Evolutionary conservation across 2,329 filamentous ascomycete genomes (phyloP).

Genomic region (Zymoseptoria passerinii): DNA sequence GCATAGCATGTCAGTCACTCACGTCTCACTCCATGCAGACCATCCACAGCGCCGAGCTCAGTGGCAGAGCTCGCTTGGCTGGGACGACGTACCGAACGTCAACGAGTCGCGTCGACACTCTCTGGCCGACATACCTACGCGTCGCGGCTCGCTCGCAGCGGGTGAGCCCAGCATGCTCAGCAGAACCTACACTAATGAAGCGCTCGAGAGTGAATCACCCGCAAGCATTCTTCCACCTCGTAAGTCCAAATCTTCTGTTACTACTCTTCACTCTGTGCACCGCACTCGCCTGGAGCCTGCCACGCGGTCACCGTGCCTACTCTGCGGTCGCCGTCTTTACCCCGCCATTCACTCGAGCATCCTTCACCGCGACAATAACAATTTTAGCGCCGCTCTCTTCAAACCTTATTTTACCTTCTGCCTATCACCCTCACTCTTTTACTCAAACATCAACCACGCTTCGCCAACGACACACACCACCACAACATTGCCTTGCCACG

Average conservation of each 20-base stretch:
- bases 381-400: neutral
- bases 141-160: conserved; percentile 29
- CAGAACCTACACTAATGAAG: conserved; percentile 14
- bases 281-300: neutral
- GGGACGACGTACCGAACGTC: conserved; percentile 52
- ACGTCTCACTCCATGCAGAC: conserved; percentile 15
- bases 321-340: neutral
- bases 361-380: neutral
- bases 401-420: neutral
- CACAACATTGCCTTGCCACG: neutral
- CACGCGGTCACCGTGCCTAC: neutral
- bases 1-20: neutral
- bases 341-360: conserved; percentile 5
- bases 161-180: conserved; percentile 17
- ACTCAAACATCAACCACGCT: neutral
- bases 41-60: conserved; percentile 32
- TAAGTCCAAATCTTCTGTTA: conserved; percentile 5
- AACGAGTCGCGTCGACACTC: conserved; percentile 73
- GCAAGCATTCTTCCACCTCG: conserved; percentile 6
- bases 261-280: too few relatives aligned
- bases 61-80: conserved; percentile 65
- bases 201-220: conserved; percentile 11
- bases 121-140: conserved; percentile 47
- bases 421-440: neutral
- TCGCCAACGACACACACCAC: neutral